Evolutionary conservation across 768 basidiomycete species (phyloP).

Genomic region (Collybia nuda): DNA sequence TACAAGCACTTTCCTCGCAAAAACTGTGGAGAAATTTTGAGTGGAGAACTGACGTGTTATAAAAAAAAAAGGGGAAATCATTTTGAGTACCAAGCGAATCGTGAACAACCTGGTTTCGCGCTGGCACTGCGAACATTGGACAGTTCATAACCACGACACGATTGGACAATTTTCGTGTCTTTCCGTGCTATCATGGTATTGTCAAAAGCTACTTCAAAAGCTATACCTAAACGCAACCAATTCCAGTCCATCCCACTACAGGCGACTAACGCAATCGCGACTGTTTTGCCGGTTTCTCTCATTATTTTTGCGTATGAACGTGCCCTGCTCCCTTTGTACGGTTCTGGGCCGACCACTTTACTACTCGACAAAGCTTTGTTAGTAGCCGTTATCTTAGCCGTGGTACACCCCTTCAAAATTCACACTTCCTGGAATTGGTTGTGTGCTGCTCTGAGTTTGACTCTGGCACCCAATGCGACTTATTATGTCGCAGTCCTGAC

Average conservation of each 20-base stretch:
- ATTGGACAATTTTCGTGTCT: neutral
- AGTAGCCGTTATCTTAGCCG: constrained; percentile 33
- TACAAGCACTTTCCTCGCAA: neutral
- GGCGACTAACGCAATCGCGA: constrained; percentile 4
- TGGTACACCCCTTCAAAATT: constrained; percentile 38
- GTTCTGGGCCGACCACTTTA: constrained; percentile 50
- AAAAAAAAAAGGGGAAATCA: neutral
- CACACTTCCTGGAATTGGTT: constrained; percentile 27
- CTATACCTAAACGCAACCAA: constrained; percentile 1
- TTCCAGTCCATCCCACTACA: constrained; percentile 8
- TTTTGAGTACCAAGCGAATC: neutral
- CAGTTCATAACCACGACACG: too few species aligned
- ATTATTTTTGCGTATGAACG: constrained; percentile 62
- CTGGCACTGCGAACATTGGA: too few species aligned
- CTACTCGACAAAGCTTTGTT: constrained; percentile 41
- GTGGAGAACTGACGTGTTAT: neutral
- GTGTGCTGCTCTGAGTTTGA: constrained; percentile 39
- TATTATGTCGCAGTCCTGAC: constrained; percentile 68
- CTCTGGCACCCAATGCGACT: constrained; percentile 57
- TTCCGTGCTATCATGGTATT: neutral
- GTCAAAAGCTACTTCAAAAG: neutral
- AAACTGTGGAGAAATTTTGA: constrained; percentile 1
- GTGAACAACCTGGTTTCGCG: too few species aligned
- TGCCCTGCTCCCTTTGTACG: constrained; percentile 70
- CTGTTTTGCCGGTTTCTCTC: constrained; percentile 44